phyloP scores from a whole-genome alignment of 2,329 filamentous ascomycete genomes.

The Botryotinia narcissicola region DNA sequence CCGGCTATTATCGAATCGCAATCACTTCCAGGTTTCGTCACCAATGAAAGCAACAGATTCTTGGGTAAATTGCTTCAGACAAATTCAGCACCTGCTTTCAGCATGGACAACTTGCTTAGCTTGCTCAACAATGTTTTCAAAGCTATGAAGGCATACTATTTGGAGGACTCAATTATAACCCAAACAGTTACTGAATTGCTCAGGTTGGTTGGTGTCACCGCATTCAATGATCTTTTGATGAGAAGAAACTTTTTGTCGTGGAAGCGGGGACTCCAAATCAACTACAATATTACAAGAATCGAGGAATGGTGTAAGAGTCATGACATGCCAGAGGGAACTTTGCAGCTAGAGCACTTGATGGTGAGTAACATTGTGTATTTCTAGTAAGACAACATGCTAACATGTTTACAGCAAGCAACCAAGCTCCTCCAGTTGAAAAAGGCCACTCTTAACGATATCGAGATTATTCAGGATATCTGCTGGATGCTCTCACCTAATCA shows the following conservation, averaged over 20 bases:
- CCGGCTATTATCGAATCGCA: conserved; percentile 99
- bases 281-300: conserved; percentile 99
- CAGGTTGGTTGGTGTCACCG: conserved; percentile 89
- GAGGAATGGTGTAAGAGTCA: conserved; percentile 99
- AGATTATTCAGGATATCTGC: conserved; percentile 99
- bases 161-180: conserved; percentile 93
- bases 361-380: conserved; percentile 46
- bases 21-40: conserved; percentile 96
- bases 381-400: conserved; percentile 37
- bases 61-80: conserved; percentile 92
- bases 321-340: conserved; percentile 96
- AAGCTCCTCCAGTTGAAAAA: conserved; percentile 99
- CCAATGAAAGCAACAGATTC: conserved; percentile 97
- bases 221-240: conserved; percentile 98
- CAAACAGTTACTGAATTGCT: conserved; percentile 95
- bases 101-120: conserved; percentile 97
- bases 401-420: conserved; percentile 73
- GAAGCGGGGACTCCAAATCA: conserved; percentile 99
- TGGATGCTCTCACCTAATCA: conserved; percentile 99
- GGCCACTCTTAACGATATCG: conserved; percentile 96
- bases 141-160: conserved; percentile 97
- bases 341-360: conserved; percentile 98
- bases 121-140: conserved; percentile 96
- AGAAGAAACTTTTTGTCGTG: conserved; percentile 96
- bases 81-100: conserved; percentile 91